phyloP scores from a whole-genome alignment of 257 asterid genomes.

The Voacanga thouarsii region DNA sequence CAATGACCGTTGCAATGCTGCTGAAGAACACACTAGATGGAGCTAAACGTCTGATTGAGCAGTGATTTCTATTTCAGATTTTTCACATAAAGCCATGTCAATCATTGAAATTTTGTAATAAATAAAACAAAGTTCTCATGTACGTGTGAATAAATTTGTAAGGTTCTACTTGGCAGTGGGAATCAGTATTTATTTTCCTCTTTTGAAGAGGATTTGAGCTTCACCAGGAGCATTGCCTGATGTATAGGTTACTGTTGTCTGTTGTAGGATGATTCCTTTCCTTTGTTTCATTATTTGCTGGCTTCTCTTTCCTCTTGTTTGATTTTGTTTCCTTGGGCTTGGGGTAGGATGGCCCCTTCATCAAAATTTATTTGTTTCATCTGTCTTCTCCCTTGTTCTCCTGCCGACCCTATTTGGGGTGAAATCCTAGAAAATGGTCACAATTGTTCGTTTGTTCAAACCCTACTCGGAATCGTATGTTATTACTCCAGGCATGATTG shows the following conservation, averaged over 20 bases:
- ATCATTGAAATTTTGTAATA: not conserved
- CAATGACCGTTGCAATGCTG: constrained; percentile 95
- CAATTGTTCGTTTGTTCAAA: not conserved
- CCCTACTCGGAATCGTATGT: not conserved
- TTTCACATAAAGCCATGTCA: not conserved
- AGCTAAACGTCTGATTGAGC: constrained; percentile 69
- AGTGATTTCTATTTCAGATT: constrained; percentile 12
- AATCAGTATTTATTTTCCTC: not conserved
- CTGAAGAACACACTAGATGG: constrained; percentile 84
- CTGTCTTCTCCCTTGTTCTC: not conserved
- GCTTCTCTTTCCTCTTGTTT: not conserved
- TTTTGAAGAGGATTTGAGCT: not conserved
- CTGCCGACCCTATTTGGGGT: not conserved
- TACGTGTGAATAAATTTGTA: not conserved
- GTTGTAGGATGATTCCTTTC: not conserved
- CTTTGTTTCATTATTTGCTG: not conserved
- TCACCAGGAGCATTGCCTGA: not conserved
- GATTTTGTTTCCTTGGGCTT: not conserved
- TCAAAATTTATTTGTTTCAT: not conserved
- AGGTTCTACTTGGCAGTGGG: not conserved
- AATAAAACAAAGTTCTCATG: not conserved
- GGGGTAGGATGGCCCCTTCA: not conserved
- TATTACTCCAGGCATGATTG: not conserved
- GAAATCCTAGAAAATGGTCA: not conserved
- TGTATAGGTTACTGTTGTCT: not conserved